phyloP scores from a whole-genome alignment of 257 asterid species.

The Ophiorrhiza pumila region DNA sequence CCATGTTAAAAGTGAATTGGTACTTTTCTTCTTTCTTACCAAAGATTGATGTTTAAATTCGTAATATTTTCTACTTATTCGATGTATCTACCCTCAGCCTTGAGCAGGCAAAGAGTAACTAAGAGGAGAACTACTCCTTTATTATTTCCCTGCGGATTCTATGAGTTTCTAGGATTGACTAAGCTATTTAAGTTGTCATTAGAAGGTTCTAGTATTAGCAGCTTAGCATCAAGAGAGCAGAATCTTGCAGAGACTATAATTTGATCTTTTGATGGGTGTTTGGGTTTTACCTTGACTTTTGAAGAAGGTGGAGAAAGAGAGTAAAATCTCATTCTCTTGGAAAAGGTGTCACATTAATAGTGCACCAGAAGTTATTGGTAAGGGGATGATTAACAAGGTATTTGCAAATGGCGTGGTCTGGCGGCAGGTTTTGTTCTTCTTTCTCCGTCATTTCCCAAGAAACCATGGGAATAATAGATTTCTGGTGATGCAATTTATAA shows the following conservation, averaged over 20 bases:
- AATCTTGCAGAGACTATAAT: background rate
- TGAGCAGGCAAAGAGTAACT: background rate
- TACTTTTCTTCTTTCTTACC: slow-evolving; percentile 15
- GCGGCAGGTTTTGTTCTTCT: background rate
- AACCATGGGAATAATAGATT: background rate
- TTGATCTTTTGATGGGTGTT: slow-evolving; percentile 1
- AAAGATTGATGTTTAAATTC: background rate
- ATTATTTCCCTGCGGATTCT: background rate
- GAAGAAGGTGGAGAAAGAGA: background rate
- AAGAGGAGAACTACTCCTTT: background rate
- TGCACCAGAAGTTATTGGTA: background rate
- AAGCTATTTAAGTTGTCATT: background rate
- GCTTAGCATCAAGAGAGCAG: too few relatives aligned
- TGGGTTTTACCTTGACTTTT: background rate
- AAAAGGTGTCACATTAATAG: background rate
- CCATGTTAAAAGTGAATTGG: slow-evolving; percentile 44
- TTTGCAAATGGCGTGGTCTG: background rate
- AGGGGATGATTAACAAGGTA: background rate
- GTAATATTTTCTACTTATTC: background rate
- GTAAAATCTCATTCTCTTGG: background rate
- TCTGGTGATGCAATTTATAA: background rate
- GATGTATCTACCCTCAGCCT: background rate
- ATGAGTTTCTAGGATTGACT: slow-evolving; percentile 4
- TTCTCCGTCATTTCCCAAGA: too few relatives aligned
- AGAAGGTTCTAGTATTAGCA: background rate